Base-by-base conservation (phyloP, 2,329 filamentous ascomycete species). In the Trichoderma simmonsii region DNA sequence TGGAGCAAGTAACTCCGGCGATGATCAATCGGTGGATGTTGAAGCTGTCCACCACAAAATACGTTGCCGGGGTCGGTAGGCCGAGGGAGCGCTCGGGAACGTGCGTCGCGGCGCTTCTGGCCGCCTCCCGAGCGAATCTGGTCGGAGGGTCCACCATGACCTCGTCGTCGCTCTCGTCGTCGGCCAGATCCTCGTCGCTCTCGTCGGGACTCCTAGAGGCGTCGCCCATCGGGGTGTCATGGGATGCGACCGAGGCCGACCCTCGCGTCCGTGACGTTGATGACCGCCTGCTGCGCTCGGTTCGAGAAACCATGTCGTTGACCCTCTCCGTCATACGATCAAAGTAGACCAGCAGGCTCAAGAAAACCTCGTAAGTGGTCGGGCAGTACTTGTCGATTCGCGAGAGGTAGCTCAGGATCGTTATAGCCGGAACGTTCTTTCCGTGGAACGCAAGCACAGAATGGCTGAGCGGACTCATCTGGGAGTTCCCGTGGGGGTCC, bases 321-420 rank as follows among this genome's bases (percentile, higher is more conserved):
- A 98, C 94, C 72, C 94, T 89, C 81, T 98, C 96, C 57, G 95
- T 98, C 96, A 99, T 99, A 74, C 96, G 92, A 81, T 99, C 96
- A 82, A 99, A 99, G 82, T 98, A 99, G 36, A 99, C 95, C 70
- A 99, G 84, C 77, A 99, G 83, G 79, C 95, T 98, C 73, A 99
- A 84, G 79, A 99, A 99, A 0, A 99, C 96, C 82, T 99, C 96
- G 80, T 97, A 99, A 0, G 96, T 98, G 6, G 96, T 98, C 0
- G 96, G 96, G 78, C 96, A 99, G 83, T 99, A 99, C 84, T 98
- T 98, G 84, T 99, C 95, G 80, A 99, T 98, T 73, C 96, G 91
- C 77, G 92, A 95, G 68, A 99, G 85, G 78, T 99, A 99, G 86
- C 94, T 98, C 73, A 97, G 85, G 73, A 99, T 98, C 24, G 95